Conservation (phyloP, 2,329 filamentous ascomycete species). For the Calonectria pauciramosa region DNA sequence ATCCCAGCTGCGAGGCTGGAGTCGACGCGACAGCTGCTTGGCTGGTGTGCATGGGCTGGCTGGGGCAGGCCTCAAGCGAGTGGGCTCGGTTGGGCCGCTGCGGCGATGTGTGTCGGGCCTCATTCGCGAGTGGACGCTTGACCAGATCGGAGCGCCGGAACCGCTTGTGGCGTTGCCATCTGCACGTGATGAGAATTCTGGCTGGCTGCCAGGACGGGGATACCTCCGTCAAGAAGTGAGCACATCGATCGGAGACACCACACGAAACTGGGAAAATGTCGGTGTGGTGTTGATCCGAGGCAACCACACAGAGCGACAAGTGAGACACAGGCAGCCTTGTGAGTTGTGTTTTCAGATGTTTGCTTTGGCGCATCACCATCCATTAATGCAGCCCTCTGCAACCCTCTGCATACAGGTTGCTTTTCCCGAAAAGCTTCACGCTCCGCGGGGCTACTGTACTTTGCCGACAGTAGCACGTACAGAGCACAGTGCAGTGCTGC, state of each 20-base stretch:
- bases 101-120: constrained; percentile 28
- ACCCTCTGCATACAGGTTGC: constrained; percentile 25
- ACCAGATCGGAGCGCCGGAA: constrained; percentile 27
- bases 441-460: neutral
- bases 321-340: constrained; percentile 38
- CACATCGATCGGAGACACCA: constrained; percentile 31
- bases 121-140: constrained; percentile 25
- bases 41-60: constrained; percentile 11
- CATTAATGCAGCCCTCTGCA: neutral
- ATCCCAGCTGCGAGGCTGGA: constrained; percentile 18
- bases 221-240: constrained; percentile 23
- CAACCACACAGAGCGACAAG: constrained; percentile 22
- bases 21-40: neutral
- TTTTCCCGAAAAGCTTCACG: constrained; percentile 12
- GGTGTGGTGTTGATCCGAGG: constrained; percentile 38
- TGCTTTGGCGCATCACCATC: neutral
- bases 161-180: constrained; percentile 30
- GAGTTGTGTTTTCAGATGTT: constrained; percentile 18
- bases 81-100: constrained; percentile 31
- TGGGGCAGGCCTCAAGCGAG: constrained; percentile 13
- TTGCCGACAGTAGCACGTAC: constrained; percentile 8
- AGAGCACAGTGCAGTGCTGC: neutral
- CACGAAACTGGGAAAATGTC: constrained; percentile 43
- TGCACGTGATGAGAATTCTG: constrained; percentile 36
- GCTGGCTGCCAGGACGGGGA: constrained; percentile 31